Conservation (phyloP, 495 filamentous ascomycete species). For the Podospora tetraspora region DNA sequence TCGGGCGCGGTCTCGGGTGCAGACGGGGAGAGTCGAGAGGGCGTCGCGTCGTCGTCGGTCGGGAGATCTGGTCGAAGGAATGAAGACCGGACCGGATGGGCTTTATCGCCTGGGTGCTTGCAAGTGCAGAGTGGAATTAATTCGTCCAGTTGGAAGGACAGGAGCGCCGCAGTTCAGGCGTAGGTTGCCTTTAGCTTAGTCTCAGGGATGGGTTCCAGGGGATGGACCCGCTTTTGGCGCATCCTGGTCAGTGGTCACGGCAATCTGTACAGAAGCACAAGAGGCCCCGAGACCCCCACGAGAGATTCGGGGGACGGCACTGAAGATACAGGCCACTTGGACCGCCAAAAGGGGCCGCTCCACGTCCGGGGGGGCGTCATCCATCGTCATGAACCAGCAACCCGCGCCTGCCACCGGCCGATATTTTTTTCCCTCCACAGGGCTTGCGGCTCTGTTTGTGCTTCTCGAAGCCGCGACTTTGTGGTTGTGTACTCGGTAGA, state of each 20-base stretch:
- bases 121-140: slow-evolving; percentile 11
- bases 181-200: slow-evolving; percentile 4
- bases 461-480: background rate
- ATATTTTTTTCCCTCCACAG: background rate
- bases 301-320: background rate
- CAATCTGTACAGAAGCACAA: slow-evolving; percentile 5
- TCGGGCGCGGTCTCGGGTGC: slow-evolving; percentile 1
- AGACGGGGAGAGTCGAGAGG: background rate
- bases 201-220: slow-evolving; percentile 12
- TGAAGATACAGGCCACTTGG: background rate
- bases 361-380: background rate
- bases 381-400: background rate
- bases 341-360: background rate
- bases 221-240: slow-evolving; percentile 8
- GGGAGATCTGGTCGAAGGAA: background rate
- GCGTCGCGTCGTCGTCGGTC: background rate
- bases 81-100: background rate
- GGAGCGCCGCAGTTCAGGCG: slow-evolving; percentile 8
- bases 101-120: background rate
- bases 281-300: background rate
- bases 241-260: background rate
- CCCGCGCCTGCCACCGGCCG: background rate
- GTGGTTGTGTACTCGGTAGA: slow-evolving; percentile 1
- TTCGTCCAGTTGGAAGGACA: slow-evolving; percentile 10
- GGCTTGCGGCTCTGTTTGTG: background rate